Evolutionary conservation across 2,329 filamentous ascomycete species (phyloP), one percentile per base, ranked within the genome.

Genomic region (Metarhizium robertsii): DNA sequence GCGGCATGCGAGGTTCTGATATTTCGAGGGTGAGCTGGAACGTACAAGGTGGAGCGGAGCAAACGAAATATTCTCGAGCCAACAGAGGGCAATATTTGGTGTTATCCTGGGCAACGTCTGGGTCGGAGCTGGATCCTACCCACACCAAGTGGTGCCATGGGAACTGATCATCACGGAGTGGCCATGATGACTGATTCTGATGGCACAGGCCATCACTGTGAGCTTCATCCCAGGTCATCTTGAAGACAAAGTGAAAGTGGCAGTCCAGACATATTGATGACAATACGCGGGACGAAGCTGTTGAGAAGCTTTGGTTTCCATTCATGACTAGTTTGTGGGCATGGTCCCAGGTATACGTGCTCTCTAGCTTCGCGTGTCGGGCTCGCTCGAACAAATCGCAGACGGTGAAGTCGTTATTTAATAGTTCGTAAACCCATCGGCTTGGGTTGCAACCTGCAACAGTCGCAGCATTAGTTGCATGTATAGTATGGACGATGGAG

Each of bases 11-110:
- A 11, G 79, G 79, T 53, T 71, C 62, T 6, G 75, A 77, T 6
- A 83, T 70, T 54, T 80, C 76, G 18, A 83, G 64, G 2, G 64
- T 70, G 42, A 81, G 54, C 25, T 66, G 61, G 45, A 77, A 72
- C 1, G 69, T 69, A 61, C 77, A 80, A 7, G 66, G 61, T 1
- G 63, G 62, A 3, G 72, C 69, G 0, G 72, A 75, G 63, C 77
- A 80, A 29, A 66, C 62, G 53, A 75, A 78, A 14, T 62, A 57
- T 32, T 73, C 69, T 30, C 65, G 62, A 13, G 70, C 66, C 32
- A 68, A 55, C 16, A 73, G 57, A 1, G 73, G 75, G 38, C 74
- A 71, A 53, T 73, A 72, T 55, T 74, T 73, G 14, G 56, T 61
- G 4, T 55, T 56, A 20, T 70, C 64, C 5, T 56, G 53, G 5